Evolutionary conservation across 768 basidiomycete species (phyloP), one percentile per base, ranked within the genome.

Genomic region (Filobasidium wieringae): DNA sequence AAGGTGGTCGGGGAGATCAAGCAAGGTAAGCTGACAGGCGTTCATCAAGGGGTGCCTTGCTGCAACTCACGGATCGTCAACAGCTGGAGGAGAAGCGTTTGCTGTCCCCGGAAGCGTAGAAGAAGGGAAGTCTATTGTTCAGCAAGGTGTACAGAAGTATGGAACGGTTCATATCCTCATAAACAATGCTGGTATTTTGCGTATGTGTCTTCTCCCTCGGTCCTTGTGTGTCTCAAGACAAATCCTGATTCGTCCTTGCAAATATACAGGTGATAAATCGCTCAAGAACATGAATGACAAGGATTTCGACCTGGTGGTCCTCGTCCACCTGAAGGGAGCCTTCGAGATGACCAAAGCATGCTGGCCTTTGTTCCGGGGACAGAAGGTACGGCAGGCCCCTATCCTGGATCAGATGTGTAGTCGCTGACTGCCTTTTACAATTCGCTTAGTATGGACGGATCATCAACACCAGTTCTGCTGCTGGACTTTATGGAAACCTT

Each of bases 261-360:
- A 45, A 17, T 31, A 5, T 2, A 24, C 36, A 74, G 73, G 73
- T 17, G 77, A 77, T 69, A 76, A 75, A 66, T 67, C 74, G 19
- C 91, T 99, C 80, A 93, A 88, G 79, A 95, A 91, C 75, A 95
- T 99, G 89, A 78, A 88, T 0, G 92, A 97, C 73, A 65, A 75
- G 68, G 92, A 96, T 66, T 93, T 87, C 81, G 91, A 95, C 66
- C 82, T 87, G 61, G 79, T 96, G 54, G 80, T 82, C 51, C 81
- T 85, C 24, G 91, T 97, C 14, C 95, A 97, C 69, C 74, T 99
- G 63, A 96, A 93, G 76, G 93, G 91, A 39, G 85, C 93, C 0
- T 97, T 83, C 73, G 77, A 88, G 7, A 91, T 88, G 72, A 86
- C 87, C 32, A 93, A 91, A 72, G 92, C 95, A 36, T 91, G 82